These are phyloP conservation scores for Thalia dealbata DNA, from an alignment of 176 grass and related monocot genomes.

Conservation along the genomic window DNA sequence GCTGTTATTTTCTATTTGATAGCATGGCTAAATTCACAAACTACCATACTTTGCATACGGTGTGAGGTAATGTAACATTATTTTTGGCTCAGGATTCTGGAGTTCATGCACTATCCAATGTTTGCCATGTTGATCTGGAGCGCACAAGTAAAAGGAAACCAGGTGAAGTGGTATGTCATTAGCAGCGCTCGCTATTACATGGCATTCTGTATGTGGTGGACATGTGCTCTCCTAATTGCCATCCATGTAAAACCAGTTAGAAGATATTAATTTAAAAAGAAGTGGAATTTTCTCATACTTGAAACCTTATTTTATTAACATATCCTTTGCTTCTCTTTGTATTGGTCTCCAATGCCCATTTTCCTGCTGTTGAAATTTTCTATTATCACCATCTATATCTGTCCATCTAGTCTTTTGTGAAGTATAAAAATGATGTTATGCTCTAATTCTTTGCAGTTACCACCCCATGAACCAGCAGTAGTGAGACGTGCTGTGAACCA, in stretches of 20 bases:
- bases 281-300: not conserved
- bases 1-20: not conserved
- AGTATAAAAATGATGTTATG: not conserved
- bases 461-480: conserved; percentile 84
- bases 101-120: conserved; percentile 93
- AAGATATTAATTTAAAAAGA: not conserved
- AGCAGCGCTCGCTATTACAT: not conserved
- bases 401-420: not conserved
- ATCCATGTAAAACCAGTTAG: not conserved
- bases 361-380: not conserved
- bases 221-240: not conserved
- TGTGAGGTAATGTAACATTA: conserved; percentile 1
- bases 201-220: not conserved
- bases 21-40: not conserved
- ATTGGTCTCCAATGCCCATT: not conserved
- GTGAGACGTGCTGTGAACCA: conserved; percentile 90
- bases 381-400: not conserved
- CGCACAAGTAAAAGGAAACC: conserved; percentile 97
- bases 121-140: conserved; percentile 91
- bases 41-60: not conserved
- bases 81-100: conserved; percentile 56
- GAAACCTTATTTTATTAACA: not conserved
- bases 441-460: conserved; percentile 41
- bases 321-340: not conserved
- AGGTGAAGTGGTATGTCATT: conserved; percentile 59